Percentiles rank a stretch among this genome's conserved stretches.
Conservation (phyloP, 257 asterid species). For the Solanum acaule region DNA sequence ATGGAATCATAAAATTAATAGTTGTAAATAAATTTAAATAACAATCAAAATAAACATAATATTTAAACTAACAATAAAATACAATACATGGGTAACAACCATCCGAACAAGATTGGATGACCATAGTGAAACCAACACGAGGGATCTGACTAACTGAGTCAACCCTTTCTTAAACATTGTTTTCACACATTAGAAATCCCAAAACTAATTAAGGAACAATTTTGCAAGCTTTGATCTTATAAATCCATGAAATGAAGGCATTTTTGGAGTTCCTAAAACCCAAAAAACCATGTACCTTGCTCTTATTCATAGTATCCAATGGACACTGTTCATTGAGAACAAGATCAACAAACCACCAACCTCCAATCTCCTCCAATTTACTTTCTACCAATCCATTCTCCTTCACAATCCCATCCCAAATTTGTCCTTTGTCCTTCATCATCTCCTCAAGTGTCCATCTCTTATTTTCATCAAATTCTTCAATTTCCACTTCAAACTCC, state of each 20-base stretch:
- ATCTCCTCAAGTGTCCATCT: conserved; percentile 11
- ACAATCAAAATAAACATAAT: no score
- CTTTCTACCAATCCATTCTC: conserved; percentile 10
- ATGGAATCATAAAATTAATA: no score
- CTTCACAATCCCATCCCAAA: conserved; percentile 30
- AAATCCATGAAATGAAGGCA: conserved; percentile 15
- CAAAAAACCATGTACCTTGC: conserved; percentile 21
- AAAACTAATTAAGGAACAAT: neutral
- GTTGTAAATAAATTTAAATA: no score
- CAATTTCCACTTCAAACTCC: conserved; percentile 14
- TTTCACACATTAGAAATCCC: neutral
- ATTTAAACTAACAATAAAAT: no score
- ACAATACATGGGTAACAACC: no score
- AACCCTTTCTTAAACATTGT: neutral
- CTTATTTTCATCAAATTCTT: conserved; percentile 9
- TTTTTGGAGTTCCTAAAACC: conserved; percentile 20
- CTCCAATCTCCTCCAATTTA: conserved; percentile 20
- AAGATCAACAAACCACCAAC: conserved; percentile 23
- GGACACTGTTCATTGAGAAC: neutral
- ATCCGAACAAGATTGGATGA: no score
- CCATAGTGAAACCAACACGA: no score
- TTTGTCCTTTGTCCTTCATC: conserved; percentile 19
- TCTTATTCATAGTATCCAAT: conserved; percentile 19
- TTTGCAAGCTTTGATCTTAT: conserved; percentile 12
- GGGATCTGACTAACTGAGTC: neutral